These are phyloP conservation scores for Suillus sp. DNA, from an alignment of 768 basidiomycete species.

Conservation along the genomic window DNA sequence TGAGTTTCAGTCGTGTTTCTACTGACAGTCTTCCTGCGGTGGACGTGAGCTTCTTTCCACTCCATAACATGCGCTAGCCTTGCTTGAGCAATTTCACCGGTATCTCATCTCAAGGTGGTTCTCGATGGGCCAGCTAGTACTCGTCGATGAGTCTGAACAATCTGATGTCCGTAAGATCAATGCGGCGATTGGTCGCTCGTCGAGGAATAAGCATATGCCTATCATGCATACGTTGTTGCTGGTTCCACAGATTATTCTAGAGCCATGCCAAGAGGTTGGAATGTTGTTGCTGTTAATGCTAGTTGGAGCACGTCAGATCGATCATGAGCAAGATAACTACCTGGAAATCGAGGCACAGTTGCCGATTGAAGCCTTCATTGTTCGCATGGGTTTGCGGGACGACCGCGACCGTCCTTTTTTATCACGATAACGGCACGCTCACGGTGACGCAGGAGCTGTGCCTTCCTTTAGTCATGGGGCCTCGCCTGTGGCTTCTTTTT, in stretches of 20 bases:
- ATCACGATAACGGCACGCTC: conserved; percentile 14
- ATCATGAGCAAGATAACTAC: conserved; percentile 1
- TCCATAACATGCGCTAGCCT: conserved; percentile 4
- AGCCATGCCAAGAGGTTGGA: background rate
- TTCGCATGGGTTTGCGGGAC: conserved; percentile 4
- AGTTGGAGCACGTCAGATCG: background rate
- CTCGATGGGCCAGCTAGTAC: background rate
- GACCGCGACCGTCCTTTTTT: conserved; percentile 6
- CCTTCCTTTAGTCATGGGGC: conserved; percentile 15
- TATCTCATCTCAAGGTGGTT: background rate
- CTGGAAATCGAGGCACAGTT: background rate
- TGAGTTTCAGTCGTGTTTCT: conserved; percentile 12
- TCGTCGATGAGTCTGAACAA: conserved; percentile 3
- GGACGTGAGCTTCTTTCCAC: conserved; percentile 1
- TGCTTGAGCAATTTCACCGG: background rate
- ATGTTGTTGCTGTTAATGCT: background rate
- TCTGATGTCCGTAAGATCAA: background rate
- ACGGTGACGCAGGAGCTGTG: conserved; percentile 8
- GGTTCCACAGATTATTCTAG: background rate
- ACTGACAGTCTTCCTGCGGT: conserved; percentile 2
- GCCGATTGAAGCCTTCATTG: conserved; percentile 2
- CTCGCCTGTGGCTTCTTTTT: background rate
- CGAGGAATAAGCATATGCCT: conserved; percentile 5
- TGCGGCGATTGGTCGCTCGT: conserved; percentile 1
- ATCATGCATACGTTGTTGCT: background rate